Evolutionary conservation across 805 yeast genomes (phyloP), one percentile per base, ranked within the genome.

Genomic region (Lachancea dasiensis): DNA sequence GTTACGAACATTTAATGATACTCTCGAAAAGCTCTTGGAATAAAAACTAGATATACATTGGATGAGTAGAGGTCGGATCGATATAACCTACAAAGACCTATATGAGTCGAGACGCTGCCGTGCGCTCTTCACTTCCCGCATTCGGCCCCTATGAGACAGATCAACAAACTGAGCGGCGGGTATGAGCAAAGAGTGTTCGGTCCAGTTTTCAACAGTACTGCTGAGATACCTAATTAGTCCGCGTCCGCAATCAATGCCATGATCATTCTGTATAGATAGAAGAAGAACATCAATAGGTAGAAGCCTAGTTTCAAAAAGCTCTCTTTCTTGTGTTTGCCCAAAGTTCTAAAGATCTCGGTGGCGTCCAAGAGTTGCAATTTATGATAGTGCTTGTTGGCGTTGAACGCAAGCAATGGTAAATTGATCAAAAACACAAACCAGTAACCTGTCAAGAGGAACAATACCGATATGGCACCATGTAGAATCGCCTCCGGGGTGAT

Each of bases 281-380:
- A 87, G 81, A 92, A 90, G 76, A 92, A 92, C 82, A 90, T 70
- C 56, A 86, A 64, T 54, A 90, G 72, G 61, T 86, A 90, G 76
- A 86, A 87, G 8, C 92, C 96, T 52, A 92, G 75, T 64, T 90
- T 90, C 61, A 85, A 65, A 60, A 89, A 87, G 44, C 86, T 75
- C 67, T 89, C 97, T 63, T 82, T 83, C 76, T 92, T 90, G 69
- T 89, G 95, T 58, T 82, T 85, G 52, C 86, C 75, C 57, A 90
- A 75, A 28, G 97, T 89, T 70, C 97, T 78, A 68, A 92, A 92
- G 55, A 90, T 92, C 64, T 90, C 97, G 30, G 98, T 90, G 42
- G 97, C 97, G 63, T 92, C 98, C 61, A 89, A 77, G 47, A 85
- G 68, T 60, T 90, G 89, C 60, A 80, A 79, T 64, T 86, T 86